phyloP scores from a whole-genome alignment of 148 eudicot species.

The Camellia lanceoleosa region DNA sequence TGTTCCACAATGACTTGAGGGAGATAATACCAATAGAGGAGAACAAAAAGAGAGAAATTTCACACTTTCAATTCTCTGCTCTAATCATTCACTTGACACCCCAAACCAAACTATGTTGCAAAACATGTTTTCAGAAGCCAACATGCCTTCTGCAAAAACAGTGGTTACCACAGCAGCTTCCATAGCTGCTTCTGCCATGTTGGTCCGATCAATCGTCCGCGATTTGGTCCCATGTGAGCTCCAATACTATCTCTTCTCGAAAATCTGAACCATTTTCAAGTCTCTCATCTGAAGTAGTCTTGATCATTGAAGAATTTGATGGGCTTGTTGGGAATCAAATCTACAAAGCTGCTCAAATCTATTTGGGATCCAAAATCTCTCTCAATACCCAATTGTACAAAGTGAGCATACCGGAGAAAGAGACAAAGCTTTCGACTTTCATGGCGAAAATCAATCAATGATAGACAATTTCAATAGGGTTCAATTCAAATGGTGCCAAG shows the following conservation, averaged over 20 bases:
- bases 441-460: constrained; percentile 6
- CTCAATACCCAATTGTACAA: not conserved
- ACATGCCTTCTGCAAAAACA: constrained; percentile 22
- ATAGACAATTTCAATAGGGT: constrained; percentile 9
- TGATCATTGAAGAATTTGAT: constrained; percentile 32
- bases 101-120: not conserved
- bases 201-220: constrained; percentile 24
- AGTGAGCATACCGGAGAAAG: constrained; percentile 5
- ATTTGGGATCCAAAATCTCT: constrained; percentile 23
- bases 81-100: not conserved
- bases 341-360: constrained; percentile 29
- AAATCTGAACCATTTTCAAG: constrained; percentile 14
- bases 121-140: constrained; percentile 15
- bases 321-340: constrained; percentile 27
- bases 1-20: too few relatives aligned
- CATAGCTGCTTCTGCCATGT: constrained; percentile 30
- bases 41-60: too few relatives aligned
- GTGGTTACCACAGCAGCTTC: constrained; percentile 27
- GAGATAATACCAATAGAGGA: too few relatives aligned
- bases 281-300: constrained; percentile 12
- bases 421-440: not conserved
- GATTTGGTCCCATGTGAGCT: constrained; percentile 31
- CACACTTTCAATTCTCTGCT: too few relatives aligned
- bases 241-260: constrained; percentile 6
- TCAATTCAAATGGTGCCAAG: not conserved